phyloP scores from a whole-genome alignment of 805 yeast species.

The Pichia thaimueangensis region DNA sequence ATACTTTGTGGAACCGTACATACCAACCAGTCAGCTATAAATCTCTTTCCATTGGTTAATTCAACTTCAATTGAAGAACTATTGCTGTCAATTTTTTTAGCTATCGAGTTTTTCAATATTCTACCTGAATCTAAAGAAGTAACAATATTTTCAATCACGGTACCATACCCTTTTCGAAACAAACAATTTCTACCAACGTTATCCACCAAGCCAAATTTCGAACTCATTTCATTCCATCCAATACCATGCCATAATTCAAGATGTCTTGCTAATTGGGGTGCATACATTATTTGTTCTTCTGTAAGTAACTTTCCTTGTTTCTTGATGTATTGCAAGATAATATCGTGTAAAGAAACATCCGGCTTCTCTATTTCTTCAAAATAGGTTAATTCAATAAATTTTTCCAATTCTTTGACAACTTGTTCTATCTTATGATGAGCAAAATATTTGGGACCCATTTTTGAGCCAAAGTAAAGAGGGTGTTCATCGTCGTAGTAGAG shows the following conservation, averaged over 20 bases:
- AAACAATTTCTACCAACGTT: constrained; percentile 76
- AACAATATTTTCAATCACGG: constrained; percentile 41
- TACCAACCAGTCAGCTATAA: constrained; percentile 49
- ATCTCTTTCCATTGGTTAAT: constrained; percentile 28
- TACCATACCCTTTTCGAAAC: constrained; percentile 53
- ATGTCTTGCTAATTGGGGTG: constrained; percentile 47
- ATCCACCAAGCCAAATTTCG: constrained; percentile 60
- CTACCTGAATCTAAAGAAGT: constrained; percentile 33
- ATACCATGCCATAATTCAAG: constrained; percentile 80
- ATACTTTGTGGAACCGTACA: constrained; percentile 78
- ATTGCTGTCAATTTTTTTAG: constrained; percentile 32
- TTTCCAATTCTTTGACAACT: constrained; percentile 51
- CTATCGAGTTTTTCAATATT: constrained; percentile 38
- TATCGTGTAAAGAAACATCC: constrained; percentile 49
- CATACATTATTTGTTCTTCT: constrained; percentile 42
- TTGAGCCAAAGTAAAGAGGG: constrained; percentile 22
- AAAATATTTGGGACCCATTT: constrained; percentile 15
- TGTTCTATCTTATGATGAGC: constrained; percentile 29
- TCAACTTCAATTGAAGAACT: constrained; percentile 25
- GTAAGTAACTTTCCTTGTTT: constrained; percentile 43
- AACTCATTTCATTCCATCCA: constrained; percentile 59
- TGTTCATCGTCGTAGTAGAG: constrained; percentile 31
- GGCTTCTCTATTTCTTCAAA: constrained; percentile 40
- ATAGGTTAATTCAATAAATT: constrained; percentile 51
- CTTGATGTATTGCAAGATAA: constrained; percentile 37